Evolutionary conservation across 768 basidiomycete species (phyloP).

Genomic region (Tulasnella sp.): DNA sequence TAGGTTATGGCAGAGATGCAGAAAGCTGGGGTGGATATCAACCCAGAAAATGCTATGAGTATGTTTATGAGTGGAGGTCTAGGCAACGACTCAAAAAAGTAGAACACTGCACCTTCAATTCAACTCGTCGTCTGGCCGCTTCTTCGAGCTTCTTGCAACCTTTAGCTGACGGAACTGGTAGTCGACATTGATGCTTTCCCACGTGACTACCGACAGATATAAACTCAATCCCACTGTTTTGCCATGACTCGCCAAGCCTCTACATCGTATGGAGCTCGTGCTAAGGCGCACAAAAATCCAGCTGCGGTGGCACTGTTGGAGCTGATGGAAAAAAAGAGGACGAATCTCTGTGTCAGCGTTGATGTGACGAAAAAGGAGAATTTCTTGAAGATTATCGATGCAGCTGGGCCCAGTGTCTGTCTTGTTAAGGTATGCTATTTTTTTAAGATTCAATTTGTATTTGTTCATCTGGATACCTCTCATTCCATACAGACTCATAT

Average conservation of each 20-base stretch:
- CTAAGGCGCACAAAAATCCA: constrained; percentile 50
- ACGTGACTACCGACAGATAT: too few relatives aligned
- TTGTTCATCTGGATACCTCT: neutral
- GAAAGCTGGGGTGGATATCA: constrained; percentile 11
- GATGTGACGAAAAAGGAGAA: constrained; percentile 76
- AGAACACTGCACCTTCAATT: too few relatives aligned
- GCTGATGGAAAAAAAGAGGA: constrained; percentile 74
- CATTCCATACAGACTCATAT: constrained; percentile 66
- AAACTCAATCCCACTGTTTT: too few relatives aligned
- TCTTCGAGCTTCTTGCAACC: too few relatives aligned
- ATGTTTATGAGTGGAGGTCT: neutral
- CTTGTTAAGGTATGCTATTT: constrained; percentile 66
- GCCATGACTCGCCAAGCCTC: neutral
- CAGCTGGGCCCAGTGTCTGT: constrained; percentile 82
- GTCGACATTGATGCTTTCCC: too few relatives aligned
- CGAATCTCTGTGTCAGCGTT: constrained; percentile 91
- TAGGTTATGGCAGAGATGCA: constrained; percentile 4
- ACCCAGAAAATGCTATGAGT: constrained; percentile 1
- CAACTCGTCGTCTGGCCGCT: too few relatives aligned
- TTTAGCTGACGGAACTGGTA: too few relatives aligned
- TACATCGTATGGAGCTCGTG: constrained; percentile 49
- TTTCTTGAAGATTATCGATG: constrained; percentile 76
- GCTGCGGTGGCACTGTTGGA: constrained; percentile 69
- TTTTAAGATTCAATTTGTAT: neutral
- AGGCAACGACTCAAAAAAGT: neutral